These are phyloP conservation scores for Aspergillus funiculosus DNA, from an alignment of 495 filamentous ascomycete genomes.

Conservation along the genomic window DNA sequence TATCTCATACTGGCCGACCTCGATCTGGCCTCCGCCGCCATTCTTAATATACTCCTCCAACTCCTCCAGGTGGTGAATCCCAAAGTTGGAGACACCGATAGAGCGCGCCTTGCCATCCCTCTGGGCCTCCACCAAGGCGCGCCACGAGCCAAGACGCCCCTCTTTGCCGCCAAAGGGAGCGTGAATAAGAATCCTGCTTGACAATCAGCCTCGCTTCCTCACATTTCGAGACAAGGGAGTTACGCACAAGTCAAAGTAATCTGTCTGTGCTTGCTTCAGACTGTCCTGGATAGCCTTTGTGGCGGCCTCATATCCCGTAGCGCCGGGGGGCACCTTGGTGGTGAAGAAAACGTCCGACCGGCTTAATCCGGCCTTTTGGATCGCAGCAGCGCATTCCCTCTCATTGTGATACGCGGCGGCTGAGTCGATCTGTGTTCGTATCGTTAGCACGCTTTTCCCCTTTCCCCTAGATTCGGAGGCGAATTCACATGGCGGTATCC, in stretches of 20 bases:
- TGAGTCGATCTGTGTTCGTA: slow-evolving; percentile 42
- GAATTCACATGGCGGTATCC: background rate
- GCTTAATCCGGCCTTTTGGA: slow-evolving; percentile 39
- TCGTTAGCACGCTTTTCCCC: too few relatives aligned
- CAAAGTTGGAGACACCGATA: slow-evolving; percentile 53
- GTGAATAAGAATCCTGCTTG: slow-evolving; percentile 46
- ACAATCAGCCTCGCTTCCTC: too few relatives aligned
- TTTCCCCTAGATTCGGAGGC: too few relatives aligned
- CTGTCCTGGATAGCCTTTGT: slow-evolving; percentile 46
- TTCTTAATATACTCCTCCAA: slow-evolving; percentile 66
- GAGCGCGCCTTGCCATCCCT: slow-evolving; percentile 48
- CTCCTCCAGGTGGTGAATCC: slow-evolving; percentile 51
- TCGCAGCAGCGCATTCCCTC: slow-evolving; percentile 42
- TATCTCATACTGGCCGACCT: slow-evolving; percentile 82
- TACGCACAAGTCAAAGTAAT: slow-evolving; percentile 51
- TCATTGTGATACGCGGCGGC: slow-evolving; percentile 53
- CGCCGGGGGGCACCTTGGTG: slow-evolving; percentile 44
- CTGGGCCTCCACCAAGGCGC: slow-evolving; percentile 50
- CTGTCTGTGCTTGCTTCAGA: slow-evolving; percentile 38
- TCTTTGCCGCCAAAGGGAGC: slow-evolving; percentile 51
- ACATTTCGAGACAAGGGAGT: background rate
- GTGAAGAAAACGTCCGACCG: slow-evolving; percentile 53
- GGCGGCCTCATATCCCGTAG: slow-evolving; percentile 47
- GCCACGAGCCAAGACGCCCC: slow-evolving; percentile 47
- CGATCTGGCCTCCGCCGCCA: slow-evolving; percentile 67